A percentile compares a stretch with the other conserved stretches of the same genome.
These are phyloP conservation scores for Yamadazyma spencermartinsiae DNA, from an alignment of 1,139 yeast genomes.

Conservation along the genomic window DNA sequence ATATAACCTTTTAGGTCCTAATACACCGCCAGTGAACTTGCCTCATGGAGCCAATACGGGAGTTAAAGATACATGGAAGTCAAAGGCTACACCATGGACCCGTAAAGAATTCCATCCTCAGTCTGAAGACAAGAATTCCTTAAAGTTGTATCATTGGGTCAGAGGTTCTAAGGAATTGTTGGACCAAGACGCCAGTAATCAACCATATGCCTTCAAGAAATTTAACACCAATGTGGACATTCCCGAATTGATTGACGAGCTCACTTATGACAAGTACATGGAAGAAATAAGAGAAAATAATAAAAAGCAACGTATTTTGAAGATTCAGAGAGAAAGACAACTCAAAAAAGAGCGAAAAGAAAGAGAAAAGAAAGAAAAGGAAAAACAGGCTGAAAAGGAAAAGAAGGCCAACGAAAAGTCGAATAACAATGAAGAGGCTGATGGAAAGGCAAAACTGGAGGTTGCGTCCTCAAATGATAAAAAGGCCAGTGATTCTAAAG, in stretches of 20 bases:
- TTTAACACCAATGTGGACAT: slow-evolving; percentile 69
- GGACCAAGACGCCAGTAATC: slow-evolving; percentile 34
- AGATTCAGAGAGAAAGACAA: slow-evolving; percentile 10
- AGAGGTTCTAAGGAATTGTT: slow-evolving; percentile 64
- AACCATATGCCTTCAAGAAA: slow-evolving; percentile 72
- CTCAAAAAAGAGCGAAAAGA: slow-evolving; percentile 14
- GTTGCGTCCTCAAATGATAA: slow-evolving; percentile 1
- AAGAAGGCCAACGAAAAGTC: slow-evolving; percentile 8
- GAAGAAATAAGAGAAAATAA: slow-evolving; percentile 27
- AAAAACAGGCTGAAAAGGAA: slow-evolving; percentile 10
- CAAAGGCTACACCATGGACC: slow-evolving; percentile 84
- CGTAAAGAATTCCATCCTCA: slow-evolving; percentile 60
- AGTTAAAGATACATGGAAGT: slow-evolving; percentile 65
- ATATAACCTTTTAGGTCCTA: slow-evolving; percentile 84
- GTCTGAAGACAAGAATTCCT: slow-evolving; percentile 48
- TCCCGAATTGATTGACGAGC: slow-evolving; percentile 66
- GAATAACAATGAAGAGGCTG: slow-evolving; percentile 7
- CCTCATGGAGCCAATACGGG: slow-evolving; percentile 48
- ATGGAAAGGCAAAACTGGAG: background rate
- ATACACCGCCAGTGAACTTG: slow-evolving; percentile 78
- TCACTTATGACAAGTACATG: slow-evolving; percentile 58
- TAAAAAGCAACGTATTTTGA: slow-evolving; percentile 21
- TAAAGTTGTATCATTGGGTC: slow-evolving; percentile 78
- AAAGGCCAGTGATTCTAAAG: slow-evolving; percentile 5
- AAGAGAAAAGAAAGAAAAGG: slow-evolving; percentile 9